Evolutionary conservation across 345 rosid genomes (phyloP).

Genomic region (Melastoma malabathricum): DNA sequence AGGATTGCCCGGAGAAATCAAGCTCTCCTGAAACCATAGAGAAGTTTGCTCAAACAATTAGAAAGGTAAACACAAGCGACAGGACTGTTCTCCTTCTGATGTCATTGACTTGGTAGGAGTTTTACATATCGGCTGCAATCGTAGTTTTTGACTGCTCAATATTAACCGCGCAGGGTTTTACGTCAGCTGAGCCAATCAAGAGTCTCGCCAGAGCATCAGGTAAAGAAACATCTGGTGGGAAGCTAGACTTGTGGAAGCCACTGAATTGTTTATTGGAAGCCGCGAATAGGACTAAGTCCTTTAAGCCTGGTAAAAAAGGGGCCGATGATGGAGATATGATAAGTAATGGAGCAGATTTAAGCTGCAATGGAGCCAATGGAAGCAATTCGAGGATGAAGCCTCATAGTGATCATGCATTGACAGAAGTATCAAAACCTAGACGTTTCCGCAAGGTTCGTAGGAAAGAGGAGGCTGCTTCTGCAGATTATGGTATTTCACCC

Average conservation of each 20-base stretch:
- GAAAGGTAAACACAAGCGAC: slow-evolving; percentile 42
- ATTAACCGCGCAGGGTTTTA: slow-evolving; percentile 30
- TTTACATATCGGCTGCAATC: too few species aligned
- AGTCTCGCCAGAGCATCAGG: slow-evolving; percentile 17
- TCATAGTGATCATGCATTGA: slow-evolving; percentile 38
- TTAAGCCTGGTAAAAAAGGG: slow-evolving; percentile 46
- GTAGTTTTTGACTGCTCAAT: slow-evolving; percentile 2
- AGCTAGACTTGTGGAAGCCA: slow-evolving; percentile 79
- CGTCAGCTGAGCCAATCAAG: slow-evolving; percentile 41
- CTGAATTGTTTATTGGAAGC: slow-evolving; percentile 89
- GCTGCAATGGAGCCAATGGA: slow-evolving; percentile 41
- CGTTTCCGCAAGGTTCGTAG: slow-evolving; percentile 45
- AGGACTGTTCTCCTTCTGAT: slow-evolving; percentile 5
- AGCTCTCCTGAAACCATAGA: slow-evolving; percentile 64
- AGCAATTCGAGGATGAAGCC: slow-evolving; percentile 29
- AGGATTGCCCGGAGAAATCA: slow-evolving; percentile 36
- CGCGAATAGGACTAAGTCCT: slow-evolving; percentile 72
- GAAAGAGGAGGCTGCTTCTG: slow-evolving; percentile 33
- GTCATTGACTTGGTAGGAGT: too few species aligned
- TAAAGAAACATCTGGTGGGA: slow-evolving; percentile 45
- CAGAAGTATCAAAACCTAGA: slow-evolving; percentile 46
- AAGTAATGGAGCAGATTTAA: slow-evolving; percentile 24
- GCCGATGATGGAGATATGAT: slow-evolving; percentile 22
- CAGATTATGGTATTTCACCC: slow-evolving; percentile 39
- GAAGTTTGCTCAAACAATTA: slow-evolving; percentile 37